phyloP scores from a whole-genome alignment of 2,329 filamentous ascomycete genomes.

The Fusarium irregulare region DNA sequence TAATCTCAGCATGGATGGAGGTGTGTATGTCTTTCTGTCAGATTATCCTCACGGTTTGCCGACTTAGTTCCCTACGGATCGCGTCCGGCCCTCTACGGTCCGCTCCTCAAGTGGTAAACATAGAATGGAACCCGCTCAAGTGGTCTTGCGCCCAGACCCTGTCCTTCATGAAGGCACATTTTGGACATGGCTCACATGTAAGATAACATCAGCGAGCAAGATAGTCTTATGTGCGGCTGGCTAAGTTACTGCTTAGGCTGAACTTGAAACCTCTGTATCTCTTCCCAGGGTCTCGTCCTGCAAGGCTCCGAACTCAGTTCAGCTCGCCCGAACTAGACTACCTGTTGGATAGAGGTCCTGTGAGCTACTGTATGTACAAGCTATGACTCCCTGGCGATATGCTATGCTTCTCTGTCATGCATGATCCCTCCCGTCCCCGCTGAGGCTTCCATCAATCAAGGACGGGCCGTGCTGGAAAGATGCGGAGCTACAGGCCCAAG shows the following conservation, averaged over 20 bases:
- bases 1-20: conserved; percentile 10
- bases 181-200: background rate
- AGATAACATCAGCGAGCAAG: background rate
- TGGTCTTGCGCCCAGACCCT: conserved; percentile 12
- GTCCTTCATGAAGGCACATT: background rate
- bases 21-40: conserved; percentile 33
- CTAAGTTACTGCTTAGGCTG: conserved; percentile 22
- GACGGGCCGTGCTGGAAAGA: conserved; percentile 31
- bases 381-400: conserved; percentile 27
- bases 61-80: conserved; percentile 38
- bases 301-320: conserved; percentile 24
- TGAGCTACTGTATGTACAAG: background rate
- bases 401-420: conserved; percentile 39
- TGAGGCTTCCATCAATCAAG: conserved; percentile 32
- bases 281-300: conserved; percentile 25
- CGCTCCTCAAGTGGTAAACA: conserved; percentile 37
- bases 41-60: conserved; percentile 16
- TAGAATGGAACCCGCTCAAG: conserved; percentile 17
- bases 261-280: conserved; percentile 29
- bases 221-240: background rate
- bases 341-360: background rate
- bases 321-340: conserved; percentile 10
- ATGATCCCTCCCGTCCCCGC: conserved; percentile 40
- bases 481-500: conserved; percentile 30
- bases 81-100: conserved; percentile 42